Evolutionary conservation across 345 rosid species (phyloP), one percentile per base, ranked within the genome.

Genomic region (Dipteronia sinensis): DNA sequence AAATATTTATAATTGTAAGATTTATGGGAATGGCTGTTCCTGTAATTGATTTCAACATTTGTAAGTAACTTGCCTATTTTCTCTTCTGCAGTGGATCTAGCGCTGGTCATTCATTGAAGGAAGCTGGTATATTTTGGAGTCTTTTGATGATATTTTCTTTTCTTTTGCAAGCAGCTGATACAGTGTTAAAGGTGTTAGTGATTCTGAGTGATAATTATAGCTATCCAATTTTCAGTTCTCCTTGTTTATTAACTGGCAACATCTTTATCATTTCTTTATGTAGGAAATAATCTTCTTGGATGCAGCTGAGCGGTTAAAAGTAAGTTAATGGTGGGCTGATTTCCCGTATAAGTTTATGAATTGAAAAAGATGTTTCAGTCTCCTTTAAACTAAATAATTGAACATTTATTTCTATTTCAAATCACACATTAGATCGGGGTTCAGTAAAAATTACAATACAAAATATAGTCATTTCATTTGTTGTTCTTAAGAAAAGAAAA

Each of bases 131-230:
- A 75, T 90, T 93, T 87, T 95, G 98, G 98, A 95, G 93, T 87
- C 86, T 93, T 77, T 77, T 94, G 82, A 93, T 94, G 97, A 91
- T 88, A 69, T 64, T 87, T 80, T 94, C 98, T 49, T 94, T 94
- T 87, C 83, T 94, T 70, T 83, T 94, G 70, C 98, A 94, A 93
- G 98, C 97, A 6, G 97, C 95, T 65, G 97, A 89, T 82, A 89
- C 97, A 27, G 93, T 93, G 49, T 80, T 91, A 73, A 94, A 94
- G 97, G 97, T 94, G 79, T 87, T 34, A 29, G 79, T 77, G 47
- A 67, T 86, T 79, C 72, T 51, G 34, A 62, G 65, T 66, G 34
- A 47, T 51, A 74, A 34, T 16, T 29, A 70, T 71, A 7, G 34
- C 78, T 74, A 67, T 61, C 13, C 9, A 64, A 12, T 9, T 71